Evolutionary conservation across 805 yeast genomes (phyloP).

Genomic region (Barnettozyma botsteinii): DNA sequence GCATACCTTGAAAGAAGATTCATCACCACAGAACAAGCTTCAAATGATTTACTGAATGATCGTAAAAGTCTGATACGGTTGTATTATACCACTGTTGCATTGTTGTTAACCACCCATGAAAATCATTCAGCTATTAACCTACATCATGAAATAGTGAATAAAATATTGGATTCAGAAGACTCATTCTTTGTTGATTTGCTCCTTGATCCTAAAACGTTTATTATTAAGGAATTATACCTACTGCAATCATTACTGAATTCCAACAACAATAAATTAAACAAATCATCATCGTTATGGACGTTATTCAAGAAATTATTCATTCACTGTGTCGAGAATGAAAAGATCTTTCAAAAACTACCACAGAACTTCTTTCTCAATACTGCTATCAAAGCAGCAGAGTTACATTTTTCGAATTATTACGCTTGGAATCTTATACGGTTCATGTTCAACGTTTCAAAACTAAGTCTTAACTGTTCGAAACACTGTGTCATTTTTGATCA

Average conservation of each 20-base stretch:
- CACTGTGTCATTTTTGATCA: not conserved
- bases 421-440: constrained; percentile 35
- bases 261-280: constrained; percentile 30
- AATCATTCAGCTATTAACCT: constrained; percentile 29
- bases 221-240: constrained; percentile 15
- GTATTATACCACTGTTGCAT: constrained; percentile 29
- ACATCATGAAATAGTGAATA: constrained; percentile 25
- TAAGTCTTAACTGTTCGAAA: not conserved
- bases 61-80: constrained; percentile 6
- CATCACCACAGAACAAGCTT: too few species aligned
- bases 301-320: constrained; percentile 27
- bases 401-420: constrained; percentile 34
- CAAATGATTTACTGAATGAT: not conserved
- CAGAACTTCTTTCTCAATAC: constrained; percentile 14
- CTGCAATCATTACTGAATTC: constrained; percentile 27
- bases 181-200: not conserved
- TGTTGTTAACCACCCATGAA: constrained; percentile 32
- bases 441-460: constrained; percentile 23
- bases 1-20: constrained; percentile 2
- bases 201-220: constrained; percentile 11
- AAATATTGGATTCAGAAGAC: constrained; percentile 5
- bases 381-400: constrained; percentile 25
- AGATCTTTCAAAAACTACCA: not conserved
- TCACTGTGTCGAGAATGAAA: constrained; percentile 1
- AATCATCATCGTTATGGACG: constrained; percentile 35